Percentiles rank a stretch among this genome's conserved stretches.
Conservation (phyloP, 306 rosid species). For the Vicia faba region DNA sequence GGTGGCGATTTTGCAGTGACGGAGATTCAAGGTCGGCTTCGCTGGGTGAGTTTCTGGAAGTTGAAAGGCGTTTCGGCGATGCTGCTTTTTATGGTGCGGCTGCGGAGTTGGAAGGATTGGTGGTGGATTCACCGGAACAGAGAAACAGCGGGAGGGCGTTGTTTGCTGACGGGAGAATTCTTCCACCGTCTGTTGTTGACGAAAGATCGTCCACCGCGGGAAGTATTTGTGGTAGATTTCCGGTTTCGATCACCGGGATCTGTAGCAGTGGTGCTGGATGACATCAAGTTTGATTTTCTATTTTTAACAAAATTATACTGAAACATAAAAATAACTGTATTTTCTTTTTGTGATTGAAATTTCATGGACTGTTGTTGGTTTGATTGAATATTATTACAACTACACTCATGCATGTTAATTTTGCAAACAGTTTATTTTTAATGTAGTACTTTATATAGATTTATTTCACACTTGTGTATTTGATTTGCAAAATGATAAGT, state of each 20-base stretch:
- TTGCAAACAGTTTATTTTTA: too few species aligned
- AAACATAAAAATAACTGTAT: too few species aligned
- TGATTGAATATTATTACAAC: too few species aligned
- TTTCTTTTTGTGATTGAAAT: too few species aligned
- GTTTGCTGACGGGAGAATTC: constrained; percentile 80
- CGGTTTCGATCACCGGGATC: constrained; percentile 75
- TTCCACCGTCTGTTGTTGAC: constrained; percentile 67
- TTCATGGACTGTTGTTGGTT: too few species aligned
- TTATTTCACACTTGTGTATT: too few species aligned
- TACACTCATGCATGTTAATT: too few species aligned
- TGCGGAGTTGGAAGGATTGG: constrained; percentile 82
- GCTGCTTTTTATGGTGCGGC: constrained; percentile 70
- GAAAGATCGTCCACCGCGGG: constrained; percentile 58
- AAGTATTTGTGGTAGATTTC: constrained; percentile 62
- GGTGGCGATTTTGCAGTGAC: constrained; percentile 87
- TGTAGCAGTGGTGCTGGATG: constrained; percentile 73
- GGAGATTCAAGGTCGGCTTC: constrained; percentile 67
- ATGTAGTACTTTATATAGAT: too few species aligned
- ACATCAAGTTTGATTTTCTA: constrained; percentile 6
- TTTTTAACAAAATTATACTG: too few species aligned
- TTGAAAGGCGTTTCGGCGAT: constrained; percentile 86
- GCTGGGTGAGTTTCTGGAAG: constrained; percentile 78
- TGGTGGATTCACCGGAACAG: constrained; percentile 49
- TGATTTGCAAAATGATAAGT: too few species aligned
- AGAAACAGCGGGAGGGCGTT: constrained; percentile 55